Evolutionary conservation across 352 stramenopile species (phyloP), one percentile per base, ranked within the genome.

Genomic region (Halophytophthora polymorphica): DNA sequence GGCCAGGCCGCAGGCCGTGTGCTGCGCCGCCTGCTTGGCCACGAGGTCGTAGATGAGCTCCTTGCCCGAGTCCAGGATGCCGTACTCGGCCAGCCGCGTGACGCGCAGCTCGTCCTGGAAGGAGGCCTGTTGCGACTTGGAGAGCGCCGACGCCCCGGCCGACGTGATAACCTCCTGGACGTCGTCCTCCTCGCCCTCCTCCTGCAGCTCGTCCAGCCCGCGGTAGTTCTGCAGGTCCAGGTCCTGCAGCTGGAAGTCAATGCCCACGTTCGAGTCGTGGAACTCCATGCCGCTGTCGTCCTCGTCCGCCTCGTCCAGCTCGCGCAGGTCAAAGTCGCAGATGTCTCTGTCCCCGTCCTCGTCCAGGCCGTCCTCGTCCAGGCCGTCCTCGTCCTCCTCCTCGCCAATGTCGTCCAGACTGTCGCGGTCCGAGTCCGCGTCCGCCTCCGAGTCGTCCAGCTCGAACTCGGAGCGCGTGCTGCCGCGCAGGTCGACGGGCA

Each of bases 21-120:
- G 58, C 45, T 85, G 72, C 1, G 77, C 77, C 6, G 72, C 74
- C 35, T 85, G 72, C 23, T 75, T 76, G 12, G 72, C 74, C 21
- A 88, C 80, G 2, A 76, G 61, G 17, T 83, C 72, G 43, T 77
- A 83, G 34, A 72, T 73, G 45, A 69, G 50, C 31, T 83, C 72
- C 38, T 71, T 73, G 15, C 46, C 58, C 18, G 72, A 83, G 40
- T 86, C 74, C 55, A 88, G 62, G 42, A 88, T 71, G 15, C 66
- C 71, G 36, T 86, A 88, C 18, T 73, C 69, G 13, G 59, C 52
- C 1, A 88, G 50, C 12, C 70, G 61, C 36, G 62, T 45, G 10
- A 69, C 60, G 14, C 77, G 72, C 35, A 69, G 40, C 38, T 88
- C 63, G 28, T 72, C 71, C 10, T 65, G 18, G 22, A 52, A 57